Evolutionary conservation across 208 protist genomes (phyloP).

Genomic region (Naegleria gruberi): DNA sequence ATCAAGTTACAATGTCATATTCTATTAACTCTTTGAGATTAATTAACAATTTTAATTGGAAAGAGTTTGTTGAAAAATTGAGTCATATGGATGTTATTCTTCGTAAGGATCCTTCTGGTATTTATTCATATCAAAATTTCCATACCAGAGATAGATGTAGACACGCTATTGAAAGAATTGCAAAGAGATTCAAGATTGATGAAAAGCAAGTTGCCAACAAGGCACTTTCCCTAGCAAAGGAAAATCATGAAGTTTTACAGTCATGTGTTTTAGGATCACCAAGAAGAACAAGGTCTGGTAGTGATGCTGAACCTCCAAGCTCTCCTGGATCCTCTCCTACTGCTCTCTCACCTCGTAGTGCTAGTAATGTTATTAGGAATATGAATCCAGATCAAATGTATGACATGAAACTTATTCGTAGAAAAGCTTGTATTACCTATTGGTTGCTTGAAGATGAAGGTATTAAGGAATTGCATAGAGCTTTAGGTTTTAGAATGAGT

Average conservation of each 20-base stretch:
- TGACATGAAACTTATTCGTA: not conserved
- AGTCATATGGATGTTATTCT: not conserved
- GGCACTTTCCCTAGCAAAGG: not conserved
- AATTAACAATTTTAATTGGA: not conserved
- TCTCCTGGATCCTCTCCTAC: not conserved
- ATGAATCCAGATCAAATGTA: not conserved
- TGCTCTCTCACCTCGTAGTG: not conserved
- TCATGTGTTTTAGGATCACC: not conserved
- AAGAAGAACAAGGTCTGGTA: not conserved
- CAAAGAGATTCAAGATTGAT: not conserved
- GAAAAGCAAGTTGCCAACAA: not conserved
- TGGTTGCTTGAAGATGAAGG: not conserved
- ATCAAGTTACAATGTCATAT: not conserved
- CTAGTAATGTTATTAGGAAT: not conserved
- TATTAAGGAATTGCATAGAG: not conserved
- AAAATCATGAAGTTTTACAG: not conserved
- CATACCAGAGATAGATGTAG: not conserved
- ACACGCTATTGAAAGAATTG: not conserved
- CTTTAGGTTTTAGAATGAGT: not conserved
- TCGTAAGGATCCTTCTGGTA: not conserved
- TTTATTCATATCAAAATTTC: slow-evolving; percentile 5
- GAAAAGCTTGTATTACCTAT: not conserved
- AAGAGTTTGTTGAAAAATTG: slow-evolving; percentile 16
- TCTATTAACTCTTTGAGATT: not conserved
- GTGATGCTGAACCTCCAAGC: not conserved